phyloP scores from a whole-genome alignment of 176 grass and related monocot genomes.

The Triticum turgidum region DNA sequence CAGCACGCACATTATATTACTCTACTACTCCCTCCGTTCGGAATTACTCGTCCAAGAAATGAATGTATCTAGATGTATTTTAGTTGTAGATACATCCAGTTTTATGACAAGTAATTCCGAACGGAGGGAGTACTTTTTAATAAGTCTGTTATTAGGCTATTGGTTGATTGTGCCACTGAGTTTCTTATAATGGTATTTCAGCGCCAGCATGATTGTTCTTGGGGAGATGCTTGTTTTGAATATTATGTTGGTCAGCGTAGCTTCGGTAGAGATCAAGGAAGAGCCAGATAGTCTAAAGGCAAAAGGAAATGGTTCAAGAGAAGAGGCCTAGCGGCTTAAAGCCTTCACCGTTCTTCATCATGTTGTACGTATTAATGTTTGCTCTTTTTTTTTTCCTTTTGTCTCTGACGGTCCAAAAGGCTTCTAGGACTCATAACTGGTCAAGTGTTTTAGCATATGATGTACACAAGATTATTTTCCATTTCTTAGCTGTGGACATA shows the following conservation, averaged over 20 bases:
- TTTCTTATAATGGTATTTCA: slow-evolving; percentile 13
- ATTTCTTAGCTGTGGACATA: too few relatives aligned
- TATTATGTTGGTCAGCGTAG: slow-evolving; percentile 58
- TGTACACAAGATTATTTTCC: not conserved
- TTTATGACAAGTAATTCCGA: too few relatives aligned
- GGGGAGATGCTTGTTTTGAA: slow-evolving; percentile 52
- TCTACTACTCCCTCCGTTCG: too few relatives aligned
- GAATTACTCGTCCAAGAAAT: too few relatives aligned
- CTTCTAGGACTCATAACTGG: not conserved
- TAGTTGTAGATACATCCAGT: too few relatives aligned
- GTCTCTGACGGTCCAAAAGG: not conserved
- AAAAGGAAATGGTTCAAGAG: slow-evolving; percentile 38
- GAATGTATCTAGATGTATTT: too few relatives aligned
- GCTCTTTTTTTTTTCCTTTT: too few relatives aligned
- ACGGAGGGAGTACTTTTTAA: not conserved
- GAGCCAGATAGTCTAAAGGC: slow-evolving; percentile 19
- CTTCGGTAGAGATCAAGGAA: slow-evolving; percentile 38
- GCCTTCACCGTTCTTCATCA: too few relatives aligned
- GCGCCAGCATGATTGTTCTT: slow-evolving; percentile 52
- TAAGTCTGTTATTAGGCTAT: not conserved
- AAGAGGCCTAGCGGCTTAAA: not conserved
- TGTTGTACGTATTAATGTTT: too few relatives aligned
- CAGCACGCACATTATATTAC: not conserved
- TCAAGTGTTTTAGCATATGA: not conserved
- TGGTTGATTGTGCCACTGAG: not conserved